A percentile compares a stretch with the other conserved stretches of the same genome.
Conservation (phyloP, 148 eudicot species). For the Mesembryanthemum crystallinum region DNA sequence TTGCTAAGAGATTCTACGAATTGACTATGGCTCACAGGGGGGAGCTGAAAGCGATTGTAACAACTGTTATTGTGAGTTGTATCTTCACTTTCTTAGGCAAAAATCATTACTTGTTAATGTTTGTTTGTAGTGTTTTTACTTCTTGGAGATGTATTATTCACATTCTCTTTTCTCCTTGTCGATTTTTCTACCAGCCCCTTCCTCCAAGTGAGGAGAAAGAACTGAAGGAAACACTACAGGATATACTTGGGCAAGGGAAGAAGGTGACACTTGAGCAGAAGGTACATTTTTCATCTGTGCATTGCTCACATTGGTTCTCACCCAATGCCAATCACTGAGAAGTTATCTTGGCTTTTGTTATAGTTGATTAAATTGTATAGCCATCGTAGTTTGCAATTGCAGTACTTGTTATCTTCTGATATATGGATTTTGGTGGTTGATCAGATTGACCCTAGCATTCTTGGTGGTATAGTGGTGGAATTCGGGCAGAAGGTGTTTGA, state of each 20-base stretch:
- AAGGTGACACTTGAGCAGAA: conserved; percentile 75
- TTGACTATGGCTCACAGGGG: conserved; percentile 90
- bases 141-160: background rate
- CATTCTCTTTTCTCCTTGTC: background rate
- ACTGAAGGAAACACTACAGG: conserved; percentile 80
- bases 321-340: background rate
- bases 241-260: conserved; percentile 75
- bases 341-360: background rate
- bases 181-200: conserved; percentile 52
- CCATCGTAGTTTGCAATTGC: background rate
- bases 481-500: conserved; percentile 74
- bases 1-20: conserved; percentile 69
- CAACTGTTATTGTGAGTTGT: conserved; percentile 74
- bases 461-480: conserved; percentile 82
- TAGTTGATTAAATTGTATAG: no score
- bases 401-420: background rate
- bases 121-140: background rate
- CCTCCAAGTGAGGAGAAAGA: conserved; percentile 86
- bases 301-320: background rate
- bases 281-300: conserved; percentile 31
- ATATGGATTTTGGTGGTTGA: background rate
- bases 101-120: background rate
- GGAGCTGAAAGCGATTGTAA: conserved; percentile 73
- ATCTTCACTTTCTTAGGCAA: background rate
- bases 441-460: conserved; percentile 79